phyloP scores from a whole-genome alignment of 306 rosid species.

The Dryas octopetala region DNA sequence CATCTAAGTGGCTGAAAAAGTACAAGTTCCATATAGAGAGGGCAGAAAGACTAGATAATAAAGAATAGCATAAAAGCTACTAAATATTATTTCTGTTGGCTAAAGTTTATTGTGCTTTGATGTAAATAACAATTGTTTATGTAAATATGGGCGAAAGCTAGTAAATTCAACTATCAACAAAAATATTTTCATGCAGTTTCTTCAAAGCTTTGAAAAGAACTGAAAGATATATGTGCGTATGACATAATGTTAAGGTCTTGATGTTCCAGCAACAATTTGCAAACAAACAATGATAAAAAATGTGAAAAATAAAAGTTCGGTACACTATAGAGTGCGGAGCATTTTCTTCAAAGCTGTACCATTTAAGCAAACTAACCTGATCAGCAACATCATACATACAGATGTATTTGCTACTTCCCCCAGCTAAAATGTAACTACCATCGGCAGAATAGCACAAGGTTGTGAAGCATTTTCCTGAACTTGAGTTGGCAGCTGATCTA shows the following conservation, averaged over 20 bases:
- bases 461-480: constrained; percentile 85
- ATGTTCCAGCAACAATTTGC: neutral
- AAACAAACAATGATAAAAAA: neutral
- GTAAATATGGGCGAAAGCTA: neutral
- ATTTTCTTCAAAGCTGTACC: neutral
- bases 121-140: neutral
- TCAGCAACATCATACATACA: constrained; percentile 95
- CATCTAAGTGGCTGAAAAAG: neutral
- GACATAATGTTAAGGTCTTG: neutral
- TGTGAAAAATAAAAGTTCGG: neutral
- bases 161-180: neutral
- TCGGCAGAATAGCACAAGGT: constrained; percentile 90
- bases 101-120: neutral
- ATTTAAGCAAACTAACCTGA: constrained; percentile 62
- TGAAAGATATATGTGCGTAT: neutral
- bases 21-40: neutral
- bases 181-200: neutral
- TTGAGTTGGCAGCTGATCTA: constrained; percentile 80
- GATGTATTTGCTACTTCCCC: constrained; percentile 82
- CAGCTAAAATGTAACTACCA: constrained; percentile 92
- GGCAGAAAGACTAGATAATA: neutral
- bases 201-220: neutral
- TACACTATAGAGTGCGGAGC: neutral
- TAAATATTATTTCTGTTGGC: neutral
- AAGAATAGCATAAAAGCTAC: neutral